Percentiles rank a stretch among this genome's conserved stretches.
phyloP scores from a whole-genome alignment of 1,284 basidiomycete genomes.

The Cryptococcus jaspeensis region DNA sequence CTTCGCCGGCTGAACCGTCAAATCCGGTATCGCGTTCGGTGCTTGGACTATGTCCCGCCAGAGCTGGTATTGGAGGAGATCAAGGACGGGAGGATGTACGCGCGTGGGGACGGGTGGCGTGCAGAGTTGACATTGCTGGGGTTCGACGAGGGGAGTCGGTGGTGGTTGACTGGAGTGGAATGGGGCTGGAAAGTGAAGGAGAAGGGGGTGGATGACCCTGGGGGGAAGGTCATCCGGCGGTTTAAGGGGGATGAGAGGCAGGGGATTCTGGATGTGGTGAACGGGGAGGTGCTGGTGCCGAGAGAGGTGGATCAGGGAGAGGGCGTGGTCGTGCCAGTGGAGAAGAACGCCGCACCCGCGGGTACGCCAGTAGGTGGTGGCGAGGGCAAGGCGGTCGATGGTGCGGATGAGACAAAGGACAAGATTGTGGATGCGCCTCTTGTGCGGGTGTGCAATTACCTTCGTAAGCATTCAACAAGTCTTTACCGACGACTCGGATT shows the following conservation, averaged over 20 bases:
- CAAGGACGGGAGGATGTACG: constrained; percentile 37
- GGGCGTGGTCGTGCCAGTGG: background rate
- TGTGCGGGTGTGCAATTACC: constrained; percentile 40
- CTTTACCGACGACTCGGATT: background rate
- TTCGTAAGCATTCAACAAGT: constrained; percentile 31
- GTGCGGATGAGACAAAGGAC: background rate
- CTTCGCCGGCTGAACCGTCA: constrained; percentile 40
- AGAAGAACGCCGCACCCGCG: background rate
- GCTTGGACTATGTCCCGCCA: constrained; percentile 43
- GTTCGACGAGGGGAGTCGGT: constrained; percentile 38
- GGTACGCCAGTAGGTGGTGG: background rate
- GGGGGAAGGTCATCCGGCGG: constrained; percentile 14
- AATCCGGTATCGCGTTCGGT: constrained; percentile 40
- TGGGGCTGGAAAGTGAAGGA: constrained; percentile 40
- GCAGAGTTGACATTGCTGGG: constrained; percentile 41
- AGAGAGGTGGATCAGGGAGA: constrained; percentile 6
- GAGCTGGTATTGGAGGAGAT: constrained; percentile 38
- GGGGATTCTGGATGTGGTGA: constrained; percentile 42
- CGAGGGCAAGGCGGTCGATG: background rate
- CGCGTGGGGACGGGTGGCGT: constrained; percentile 30
- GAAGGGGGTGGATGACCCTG: constrained; percentile 24
- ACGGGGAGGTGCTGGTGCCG: constrained; percentile 34
- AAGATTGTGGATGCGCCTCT: constrained; percentile 39
- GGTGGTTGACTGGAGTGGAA: constrained; percentile 46
- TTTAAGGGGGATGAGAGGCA: constrained; percentile 37